Percentiles rank a stretch among this genome's conserved stretches.
These are phyloP conservation scores for Penicillium sp. DNA, from an alignment of 2,329 filamentous ascomycete genomes.

Conservation along the genomic window DNA sequence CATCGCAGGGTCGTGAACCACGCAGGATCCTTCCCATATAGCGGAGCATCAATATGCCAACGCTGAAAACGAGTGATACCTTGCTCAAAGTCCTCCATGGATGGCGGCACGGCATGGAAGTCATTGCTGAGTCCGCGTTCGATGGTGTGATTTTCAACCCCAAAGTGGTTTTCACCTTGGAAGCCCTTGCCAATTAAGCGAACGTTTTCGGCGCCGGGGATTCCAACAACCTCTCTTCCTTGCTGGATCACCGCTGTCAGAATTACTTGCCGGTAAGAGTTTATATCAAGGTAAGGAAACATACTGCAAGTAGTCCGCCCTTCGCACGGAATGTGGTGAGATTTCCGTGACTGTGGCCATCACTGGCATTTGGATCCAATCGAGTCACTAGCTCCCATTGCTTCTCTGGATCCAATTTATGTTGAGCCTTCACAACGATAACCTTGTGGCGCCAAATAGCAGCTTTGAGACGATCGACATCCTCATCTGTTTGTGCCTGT, in stretches of 20 bases:
- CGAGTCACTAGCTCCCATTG: background rate
- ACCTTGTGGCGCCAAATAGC: background rate
- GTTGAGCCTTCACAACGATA: background rate
- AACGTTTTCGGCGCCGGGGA: background rate
- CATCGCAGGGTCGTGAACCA: constrained; percentile 47
- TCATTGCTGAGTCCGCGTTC: constrained; percentile 20
- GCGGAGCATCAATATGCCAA: constrained; percentile 53
- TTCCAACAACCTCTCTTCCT: background rate
- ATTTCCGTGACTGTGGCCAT: background rate
- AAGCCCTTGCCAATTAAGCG: background rate
- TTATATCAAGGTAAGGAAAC: background rate
- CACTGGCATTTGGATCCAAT: background rate
- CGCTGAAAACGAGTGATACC: constrained; percentile 50
- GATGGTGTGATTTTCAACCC: constrained; percentile 13
- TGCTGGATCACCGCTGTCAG: background rate
- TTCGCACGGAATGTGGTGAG: background rate
- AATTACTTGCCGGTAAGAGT: background rate
- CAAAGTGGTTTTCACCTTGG: constrained; percentile 11
- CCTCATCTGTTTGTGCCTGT: background rate
- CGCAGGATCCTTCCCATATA: constrained; percentile 45
- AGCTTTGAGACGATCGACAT: background rate
- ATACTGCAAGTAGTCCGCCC: background rate
- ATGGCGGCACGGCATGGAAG: constrained; percentile 34
- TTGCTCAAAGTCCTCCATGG: constrained; percentile 36
- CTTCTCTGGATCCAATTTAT: background rate